Conservation (phyloP, 495 filamentous ascomycete species). For the Penicillium goetzii region DNA sequence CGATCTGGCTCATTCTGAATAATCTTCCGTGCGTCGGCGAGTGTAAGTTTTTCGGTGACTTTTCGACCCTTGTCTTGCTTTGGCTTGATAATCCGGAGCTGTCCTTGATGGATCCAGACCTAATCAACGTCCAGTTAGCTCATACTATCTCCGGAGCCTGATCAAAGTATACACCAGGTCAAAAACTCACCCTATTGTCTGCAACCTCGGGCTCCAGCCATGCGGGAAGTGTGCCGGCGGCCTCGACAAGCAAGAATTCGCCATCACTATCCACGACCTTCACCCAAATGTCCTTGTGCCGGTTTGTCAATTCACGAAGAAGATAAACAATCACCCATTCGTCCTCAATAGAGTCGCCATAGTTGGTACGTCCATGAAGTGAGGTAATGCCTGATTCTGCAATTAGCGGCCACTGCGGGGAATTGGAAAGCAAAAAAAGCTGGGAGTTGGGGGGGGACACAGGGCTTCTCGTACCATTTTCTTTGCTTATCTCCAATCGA, state of each 20-base stretch:
- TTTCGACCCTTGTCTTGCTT: conserved; percentile 37
- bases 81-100: conserved; percentile 74
- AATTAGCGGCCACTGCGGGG: conserved; percentile 3
- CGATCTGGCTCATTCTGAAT: conserved; percentile 55
- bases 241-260: conserved; percentile 93
- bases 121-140: conserved; percentile 25
- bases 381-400: conserved; percentile 42
- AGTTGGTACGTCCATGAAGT: conserved; percentile 76
- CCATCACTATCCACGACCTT: conserved; percentile 85
- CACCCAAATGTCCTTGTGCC: conserved; percentile 78
- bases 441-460: background rate
- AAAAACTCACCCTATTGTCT: conserved; percentile 65
- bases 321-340: conserved; percentile 96
- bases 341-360: conserved; percentile 91
- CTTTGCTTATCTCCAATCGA: conserved; percentile 60
- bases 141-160: background rate
- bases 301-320: conserved; percentile 76
- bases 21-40: conserved; percentile 62
- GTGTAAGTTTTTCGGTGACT: conserved; percentile 54
- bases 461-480: conserved; percentile 53
- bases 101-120: conserved; percentile 78
- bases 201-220: conserved; percentile 95
- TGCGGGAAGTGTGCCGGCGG: conserved; percentile 80
- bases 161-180: background rate
- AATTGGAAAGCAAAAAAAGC: background rate